Evolutionary conservation across 2,329 filamentous ascomycete species (phyloP).

Genomic region (Colletotrichum eremochloae): DNA sequence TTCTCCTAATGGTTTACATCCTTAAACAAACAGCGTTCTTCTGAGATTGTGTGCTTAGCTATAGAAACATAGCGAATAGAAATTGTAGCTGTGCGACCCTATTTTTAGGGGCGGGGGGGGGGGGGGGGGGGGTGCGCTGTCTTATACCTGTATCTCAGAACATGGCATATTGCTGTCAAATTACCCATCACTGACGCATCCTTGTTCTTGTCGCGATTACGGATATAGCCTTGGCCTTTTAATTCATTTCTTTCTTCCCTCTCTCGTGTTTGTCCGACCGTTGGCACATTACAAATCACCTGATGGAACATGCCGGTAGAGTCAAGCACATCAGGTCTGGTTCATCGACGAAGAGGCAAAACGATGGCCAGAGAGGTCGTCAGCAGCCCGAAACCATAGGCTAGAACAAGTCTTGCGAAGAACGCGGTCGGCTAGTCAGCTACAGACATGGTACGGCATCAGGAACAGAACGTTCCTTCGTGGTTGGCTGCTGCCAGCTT

Average conservation of each 20-base stretch:
- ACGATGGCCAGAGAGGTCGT: background rate
- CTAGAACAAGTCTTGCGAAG: background rate
- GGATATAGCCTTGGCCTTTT: background rate
- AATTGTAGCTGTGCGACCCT: no score
- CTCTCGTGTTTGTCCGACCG: background rate
- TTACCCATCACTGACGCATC: background rate
- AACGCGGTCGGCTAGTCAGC: background rate
- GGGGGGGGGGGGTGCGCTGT: no score
- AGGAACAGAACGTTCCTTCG: background rate
- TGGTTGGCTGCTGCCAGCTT: background rate
- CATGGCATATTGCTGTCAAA: background rate
- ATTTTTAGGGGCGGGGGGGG: no score
- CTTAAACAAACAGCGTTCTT: no score
- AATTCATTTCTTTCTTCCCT: background rate
- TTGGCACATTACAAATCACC: background rate
- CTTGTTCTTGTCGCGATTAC: background rate
- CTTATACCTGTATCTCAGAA: no score
- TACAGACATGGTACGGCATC: background rate
- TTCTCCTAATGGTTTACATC: no score
- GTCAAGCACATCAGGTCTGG: background rate
- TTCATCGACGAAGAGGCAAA: background rate
- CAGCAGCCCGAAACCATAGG: background rate
- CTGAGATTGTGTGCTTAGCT: no score
- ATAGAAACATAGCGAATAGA: no score
- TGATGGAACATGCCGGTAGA: background rate